phyloP scores from a whole-genome alignment of 2,329 filamentous ascomycete species.

The Ceratocystiopsis sp. region DNA sequence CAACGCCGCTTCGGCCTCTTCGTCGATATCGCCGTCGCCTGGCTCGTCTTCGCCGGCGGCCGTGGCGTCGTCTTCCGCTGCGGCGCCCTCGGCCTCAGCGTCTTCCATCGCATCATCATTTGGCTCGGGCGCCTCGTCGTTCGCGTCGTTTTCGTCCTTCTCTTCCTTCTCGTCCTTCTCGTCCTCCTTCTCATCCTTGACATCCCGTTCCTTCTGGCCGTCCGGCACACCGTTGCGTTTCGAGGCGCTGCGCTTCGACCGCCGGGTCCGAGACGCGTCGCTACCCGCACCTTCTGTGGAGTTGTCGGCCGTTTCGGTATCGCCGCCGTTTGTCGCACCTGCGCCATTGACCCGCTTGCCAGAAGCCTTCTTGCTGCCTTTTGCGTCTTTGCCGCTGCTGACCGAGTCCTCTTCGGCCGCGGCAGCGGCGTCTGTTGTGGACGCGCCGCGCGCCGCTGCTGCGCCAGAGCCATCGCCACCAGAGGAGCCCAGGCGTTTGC shows the following conservation, averaged over 20 bases:
- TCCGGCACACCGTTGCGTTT: slow-evolving; percentile 18
- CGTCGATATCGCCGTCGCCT: slow-evolving; percentile 37
- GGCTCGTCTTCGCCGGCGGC: slow-evolving; percentile 38
- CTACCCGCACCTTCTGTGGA: slow-evolving; percentile 16
- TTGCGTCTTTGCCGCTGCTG: slow-evolving; percentile 18
- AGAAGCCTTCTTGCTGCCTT: slow-evolving; percentile 11
- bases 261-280: slow-evolving; percentile 20
- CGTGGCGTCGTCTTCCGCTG: slow-evolving; percentile 19
- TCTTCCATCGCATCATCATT: background rate
- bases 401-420: slow-evolving; percentile 15
- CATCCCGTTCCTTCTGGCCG: slow-evolving; percentile 6
- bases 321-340: slow-evolving; percentile 14
- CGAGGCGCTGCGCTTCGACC: slow-evolving; percentile 22
- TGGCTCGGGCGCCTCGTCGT: background rate
- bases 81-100: slow-evolving; percentile 14
- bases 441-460: background rate
- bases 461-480: slow-evolving; percentile 20
- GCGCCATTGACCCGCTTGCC: slow-evolving; percentile 18
- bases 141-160: background rate
- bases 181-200: background rate
- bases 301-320: slow-evolving; percentile 6
- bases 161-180: slow-evolving; percentile 1
- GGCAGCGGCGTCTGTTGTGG: background rate
- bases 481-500: slow-evolving; percentile 35
- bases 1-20: slow-evolving; percentile 39